Conservation (phyloP, 345 rosid genomes). For the Citrus inodora region DNA sequence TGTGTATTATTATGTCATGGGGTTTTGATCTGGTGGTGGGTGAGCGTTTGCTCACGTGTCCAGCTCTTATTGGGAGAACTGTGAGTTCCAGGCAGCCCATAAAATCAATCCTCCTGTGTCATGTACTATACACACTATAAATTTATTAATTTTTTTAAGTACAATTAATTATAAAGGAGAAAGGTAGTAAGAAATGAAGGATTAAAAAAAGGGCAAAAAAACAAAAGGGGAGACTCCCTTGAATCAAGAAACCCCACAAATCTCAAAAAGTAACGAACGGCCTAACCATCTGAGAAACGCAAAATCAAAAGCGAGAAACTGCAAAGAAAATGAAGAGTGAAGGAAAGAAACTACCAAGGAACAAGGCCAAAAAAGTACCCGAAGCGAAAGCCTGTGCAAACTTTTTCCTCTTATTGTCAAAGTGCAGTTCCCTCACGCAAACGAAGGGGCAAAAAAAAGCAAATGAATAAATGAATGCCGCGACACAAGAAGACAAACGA, state of each 20-base stretch:
- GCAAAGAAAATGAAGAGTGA: conserved; percentile 3
- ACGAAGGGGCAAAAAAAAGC: neutral
- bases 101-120: too few species aligned
- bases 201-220: neutral
- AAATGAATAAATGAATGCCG: neutral
- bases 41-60: too few species aligned
- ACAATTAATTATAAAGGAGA: neutral
- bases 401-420: conserved; percentile 8
- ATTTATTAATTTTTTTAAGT: neutral
- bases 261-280: neutral
- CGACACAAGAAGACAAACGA: neutral
- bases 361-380: neutral
- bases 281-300: conserved; percentile 4
- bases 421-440: conserved; percentile 22
- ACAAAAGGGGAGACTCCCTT: neutral
- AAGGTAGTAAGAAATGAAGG: neutral
- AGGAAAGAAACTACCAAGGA: conserved; percentile 15
- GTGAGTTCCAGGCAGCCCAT: too few species aligned
- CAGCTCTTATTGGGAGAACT: too few species aligned
- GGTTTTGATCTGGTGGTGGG: too few species aligned
- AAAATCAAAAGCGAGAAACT: neutral
- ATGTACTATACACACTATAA: neutral
- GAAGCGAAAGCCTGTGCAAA: neutral
- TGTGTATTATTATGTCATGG: too few species aligned
- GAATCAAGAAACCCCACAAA: neutral